These are phyloP conservation scores for Telfairia occidentalis DNA, from an alignment of 331 rosid genomes.

Conservation along the genomic window DNA sequence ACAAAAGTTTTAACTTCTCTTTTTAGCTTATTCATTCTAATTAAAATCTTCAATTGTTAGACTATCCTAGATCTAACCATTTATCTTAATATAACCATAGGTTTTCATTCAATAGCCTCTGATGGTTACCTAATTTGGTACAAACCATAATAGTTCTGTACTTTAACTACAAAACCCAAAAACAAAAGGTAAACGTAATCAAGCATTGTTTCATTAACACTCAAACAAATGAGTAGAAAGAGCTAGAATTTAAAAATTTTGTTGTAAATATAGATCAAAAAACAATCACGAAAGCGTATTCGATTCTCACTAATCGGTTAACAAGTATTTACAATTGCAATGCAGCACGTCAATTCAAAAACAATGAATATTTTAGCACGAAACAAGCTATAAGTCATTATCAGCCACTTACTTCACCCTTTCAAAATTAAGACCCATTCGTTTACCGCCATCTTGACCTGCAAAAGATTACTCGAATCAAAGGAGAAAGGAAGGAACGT, in stretches of 20 bases:
- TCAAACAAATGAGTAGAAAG: neutral
- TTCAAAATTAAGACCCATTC: slow-evolving; percentile 91
- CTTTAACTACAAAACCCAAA: neutral
- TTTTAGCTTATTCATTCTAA: neutral
- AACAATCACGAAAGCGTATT: neutral
- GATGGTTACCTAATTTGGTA: neutral
- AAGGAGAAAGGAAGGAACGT: neutral
- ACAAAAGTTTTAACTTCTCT: neutral
- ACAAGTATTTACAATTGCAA: neutral
- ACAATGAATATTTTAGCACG: neutral
- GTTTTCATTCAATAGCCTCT: neutral
- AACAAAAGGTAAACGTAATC: neutral
- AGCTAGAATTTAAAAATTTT: neutral
- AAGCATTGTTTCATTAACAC: neutral
- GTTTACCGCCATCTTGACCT: slow-evolving; percentile 84
- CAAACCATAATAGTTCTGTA: neutral
- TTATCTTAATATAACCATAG: neutral
- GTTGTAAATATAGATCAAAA: neutral
- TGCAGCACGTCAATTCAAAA: neutral
- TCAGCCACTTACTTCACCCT: slow-evolving; percentile 67
- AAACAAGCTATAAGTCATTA: neutral
- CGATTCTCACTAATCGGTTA: neutral
- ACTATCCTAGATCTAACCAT: neutral
- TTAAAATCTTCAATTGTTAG: neutral
- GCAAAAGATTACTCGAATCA: slow-evolving; percentile 14